Percentiles rank a stretch among this genome's conserved stretches.
Evolutionary conservation across 768 basidiomycete genomes (phyloP).

Genomic region (Russula lepida): DNA sequence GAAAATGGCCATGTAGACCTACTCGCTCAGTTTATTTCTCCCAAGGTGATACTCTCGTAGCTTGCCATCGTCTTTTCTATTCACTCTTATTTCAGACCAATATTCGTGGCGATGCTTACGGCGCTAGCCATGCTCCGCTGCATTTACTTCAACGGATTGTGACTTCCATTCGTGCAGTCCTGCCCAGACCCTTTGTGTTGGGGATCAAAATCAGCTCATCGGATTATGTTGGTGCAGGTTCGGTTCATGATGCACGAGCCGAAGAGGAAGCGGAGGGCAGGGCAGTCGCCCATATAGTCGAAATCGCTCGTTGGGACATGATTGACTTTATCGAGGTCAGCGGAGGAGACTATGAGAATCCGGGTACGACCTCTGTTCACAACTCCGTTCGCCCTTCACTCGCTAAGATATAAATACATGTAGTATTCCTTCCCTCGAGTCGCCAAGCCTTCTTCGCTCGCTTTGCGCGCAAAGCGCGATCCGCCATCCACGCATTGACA

Average conservation of each 20-base stretch:
- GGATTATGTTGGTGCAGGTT: constrained; percentile 47
- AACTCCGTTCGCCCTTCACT: background rate
- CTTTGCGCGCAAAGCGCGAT: constrained; percentile 53
- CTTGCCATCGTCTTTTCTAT: background rate
- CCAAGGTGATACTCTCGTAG: constrained; percentile 39
- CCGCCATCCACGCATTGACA: constrained; percentile 32
- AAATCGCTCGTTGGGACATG: constrained; percentile 53
- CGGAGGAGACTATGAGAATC: constrained; percentile 78
- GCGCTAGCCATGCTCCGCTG: constrained; percentile 39
- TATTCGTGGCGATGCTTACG: constrained; percentile 53
- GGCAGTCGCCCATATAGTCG: constrained; percentile 51
- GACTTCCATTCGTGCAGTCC: constrained; percentile 42
- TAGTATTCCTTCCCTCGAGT: constrained; percentile 29
- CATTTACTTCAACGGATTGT: constrained; percentile 51
- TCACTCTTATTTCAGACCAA: constrained; percentile 34
- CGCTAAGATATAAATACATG: background rate
- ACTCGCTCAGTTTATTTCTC: constrained; percentile 68
- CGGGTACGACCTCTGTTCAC: constrained; percentile 37
- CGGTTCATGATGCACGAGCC: constrained; percentile 18
- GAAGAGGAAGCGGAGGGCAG: constrained; percentile 31
- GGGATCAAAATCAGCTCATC: constrained; percentile 77
- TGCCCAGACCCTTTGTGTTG: constrained; percentile 54
- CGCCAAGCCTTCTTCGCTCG: constrained; percentile 69
- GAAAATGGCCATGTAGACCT: constrained; percentile 42
- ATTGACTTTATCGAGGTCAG: constrained; percentile 85